phyloP scores from a whole-genome alignment of 371 early-diverging fungal species.

The Mortierella sp. region DNA sequence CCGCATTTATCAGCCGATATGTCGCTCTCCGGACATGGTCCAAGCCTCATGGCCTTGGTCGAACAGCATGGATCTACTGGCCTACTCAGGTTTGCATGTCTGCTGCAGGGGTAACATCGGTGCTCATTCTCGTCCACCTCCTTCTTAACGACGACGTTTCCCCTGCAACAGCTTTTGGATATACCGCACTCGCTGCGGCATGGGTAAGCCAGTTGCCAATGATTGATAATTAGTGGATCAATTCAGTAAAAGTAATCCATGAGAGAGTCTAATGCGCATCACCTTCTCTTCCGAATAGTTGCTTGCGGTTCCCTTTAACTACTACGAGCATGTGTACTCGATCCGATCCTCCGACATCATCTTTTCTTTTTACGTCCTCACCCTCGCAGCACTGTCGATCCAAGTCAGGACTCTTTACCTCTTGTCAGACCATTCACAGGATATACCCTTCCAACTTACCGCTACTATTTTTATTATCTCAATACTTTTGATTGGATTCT shows the following conservation, averaged over 20 bases:
- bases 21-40: background rate
- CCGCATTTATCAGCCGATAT: slow-evolving; percentile 16
- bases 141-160: background rate
- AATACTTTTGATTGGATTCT: slow-evolving; percentile 20
- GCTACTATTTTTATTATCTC: slow-evolving; percentile 2
- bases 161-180: slow-evolving; percentile 15
- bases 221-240: background rate
- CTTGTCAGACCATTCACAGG: background rate
- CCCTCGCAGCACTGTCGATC: background rate
- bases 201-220: slow-evolving; percentile 26
- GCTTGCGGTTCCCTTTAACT: slow-evolving; percentile 21
- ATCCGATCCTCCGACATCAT: slow-evolving; percentile 42
- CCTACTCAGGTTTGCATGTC: slow-evolving; percentile 36
- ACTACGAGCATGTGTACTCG: slow-evolving; percentile 34
- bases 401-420: background rate
- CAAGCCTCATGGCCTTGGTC: slow-evolving; percentile 23
- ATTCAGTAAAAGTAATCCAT: background rate
- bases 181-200: slow-evolving; percentile 12
- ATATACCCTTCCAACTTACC: background rate
- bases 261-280: background rate
- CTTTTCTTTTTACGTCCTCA: slow-evolving; percentile 22
- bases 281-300: background rate
- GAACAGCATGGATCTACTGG: slow-evolving; percentile 49
- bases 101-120: background rate
- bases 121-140: background rate